phyloP scores from a whole-genome alignment of 192 early-diverging fungal species.

The Coemansia sp. region DNA sequence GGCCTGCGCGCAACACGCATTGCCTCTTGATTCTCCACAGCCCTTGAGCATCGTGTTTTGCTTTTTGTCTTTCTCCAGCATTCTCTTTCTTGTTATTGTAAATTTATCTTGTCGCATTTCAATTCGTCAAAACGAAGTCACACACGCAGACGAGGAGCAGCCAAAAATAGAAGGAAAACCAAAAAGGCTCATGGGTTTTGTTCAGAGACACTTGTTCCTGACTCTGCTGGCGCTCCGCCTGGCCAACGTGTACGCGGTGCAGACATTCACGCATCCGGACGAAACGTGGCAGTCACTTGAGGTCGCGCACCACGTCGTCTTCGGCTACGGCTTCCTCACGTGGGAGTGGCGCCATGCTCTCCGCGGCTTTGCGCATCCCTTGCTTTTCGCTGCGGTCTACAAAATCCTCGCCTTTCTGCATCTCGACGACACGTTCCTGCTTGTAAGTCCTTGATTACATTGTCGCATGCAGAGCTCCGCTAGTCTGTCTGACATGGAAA shows the following conservation, averaged over 20 bases:
- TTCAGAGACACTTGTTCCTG: constrained; percentile 14
- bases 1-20: too few species aligned
- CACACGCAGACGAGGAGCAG: too few species aligned
- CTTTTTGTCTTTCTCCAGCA: too few species aligned
- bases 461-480: not conserved
- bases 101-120: too few species aligned
- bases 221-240: constrained; percentile 36
- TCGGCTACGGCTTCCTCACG: constrained; percentile 89
- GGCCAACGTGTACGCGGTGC: constrained; percentile 28
- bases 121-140: too few species aligned
- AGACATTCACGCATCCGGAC: constrained; percentile 91
- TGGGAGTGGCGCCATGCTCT: constrained; percentile 92
- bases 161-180: too few species aligned
- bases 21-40: too few species aligned
- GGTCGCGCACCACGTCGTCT: constrained; percentile 82
- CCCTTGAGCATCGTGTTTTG: too few species aligned
- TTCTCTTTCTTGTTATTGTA: too few species aligned
- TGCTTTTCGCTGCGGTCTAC: constrained; percentile 81
- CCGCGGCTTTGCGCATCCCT: constrained; percentile 81
- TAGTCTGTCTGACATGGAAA: too few species aligned
- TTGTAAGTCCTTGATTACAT: constrained; percentile 58
- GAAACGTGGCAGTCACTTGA: constrained; percentile 98
- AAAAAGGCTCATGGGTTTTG: not conserved
- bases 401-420: constrained; percentile 59
- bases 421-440: constrained; percentile 61